A percentile compares a stretch with the other conserved stretches of the same genome.
Evolutionary conservation across 2,329 filamentous ascomycete genomes (phyloP).

Genomic region (Epichloe gansuensis): DNA sequence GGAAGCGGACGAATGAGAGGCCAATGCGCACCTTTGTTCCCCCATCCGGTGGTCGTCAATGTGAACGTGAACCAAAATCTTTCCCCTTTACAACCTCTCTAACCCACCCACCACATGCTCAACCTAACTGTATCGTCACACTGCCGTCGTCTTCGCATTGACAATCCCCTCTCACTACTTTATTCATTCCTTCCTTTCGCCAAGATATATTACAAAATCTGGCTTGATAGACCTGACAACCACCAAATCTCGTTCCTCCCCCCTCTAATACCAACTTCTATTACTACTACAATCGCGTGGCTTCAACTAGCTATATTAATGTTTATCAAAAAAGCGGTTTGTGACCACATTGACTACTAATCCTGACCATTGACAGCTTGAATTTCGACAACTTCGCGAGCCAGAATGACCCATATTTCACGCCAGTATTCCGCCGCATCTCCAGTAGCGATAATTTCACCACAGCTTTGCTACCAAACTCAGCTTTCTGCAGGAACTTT

Average conservation of each 20-base stretch:
- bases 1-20: neutral
- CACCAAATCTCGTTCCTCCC: neutral
- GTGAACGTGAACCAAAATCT: neutral
- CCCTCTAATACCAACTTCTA: neutral
- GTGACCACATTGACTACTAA: constrained; percentile 21
- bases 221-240: neutral
- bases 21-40: neutral
- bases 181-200: neutral
- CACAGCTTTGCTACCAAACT: constrained; percentile 22
- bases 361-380: constrained; percentile 9
- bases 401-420: constrained; percentile 31
- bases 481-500: constrained; percentile 19
- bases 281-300: neutral
- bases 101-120: neutral
- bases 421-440: constrained; percentile 28
- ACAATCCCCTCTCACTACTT: neutral
- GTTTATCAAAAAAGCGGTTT: constrained; percentile 12
- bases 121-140: neutral
- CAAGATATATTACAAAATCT: neutral
- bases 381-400: constrained; percentile 6
- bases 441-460: constrained; percentile 29
- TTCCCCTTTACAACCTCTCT: neutral
- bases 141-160: neutral
- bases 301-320: neutral
- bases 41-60: neutral